Conservation (phyloP, 208 protist genomes). For the Acanthamoeba healyi region DNA sequence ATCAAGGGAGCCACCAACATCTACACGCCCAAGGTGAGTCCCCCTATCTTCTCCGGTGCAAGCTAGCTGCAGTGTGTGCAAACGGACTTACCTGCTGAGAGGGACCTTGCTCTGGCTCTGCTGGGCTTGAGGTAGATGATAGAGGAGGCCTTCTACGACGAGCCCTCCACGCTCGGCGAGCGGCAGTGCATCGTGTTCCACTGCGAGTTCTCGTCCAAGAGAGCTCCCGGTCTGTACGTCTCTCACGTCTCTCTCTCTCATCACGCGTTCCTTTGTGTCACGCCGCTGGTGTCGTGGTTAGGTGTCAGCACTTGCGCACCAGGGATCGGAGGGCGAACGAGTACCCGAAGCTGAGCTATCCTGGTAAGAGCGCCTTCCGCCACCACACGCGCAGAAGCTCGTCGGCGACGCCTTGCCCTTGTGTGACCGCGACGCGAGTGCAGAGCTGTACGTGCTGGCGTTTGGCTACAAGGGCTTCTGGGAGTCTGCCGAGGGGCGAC, state of each 20-base stretch:
- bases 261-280: background rate
- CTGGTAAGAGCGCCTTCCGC: too few species aligned
- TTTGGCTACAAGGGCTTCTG: conserved; percentile 78
- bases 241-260: background rate
- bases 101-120: too few species aligned
- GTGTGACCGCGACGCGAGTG: too few species aligned
- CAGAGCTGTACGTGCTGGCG: conserved; percentile 78
- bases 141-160: too few species aligned
- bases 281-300: background rate
- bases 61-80: too few species aligned
- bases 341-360: conserved; percentile 69
- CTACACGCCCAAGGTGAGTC: too few species aligned
- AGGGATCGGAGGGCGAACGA: conserved; percentile 46
- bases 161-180: background rate
- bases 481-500: background rate
- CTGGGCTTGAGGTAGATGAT: too few species aligned
- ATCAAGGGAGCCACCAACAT: too few species aligned
- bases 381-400: too few species aligned
- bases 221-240: conserved; percentile 72
- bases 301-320: conserved; percentile 19
- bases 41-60: too few species aligned
- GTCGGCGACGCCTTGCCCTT: too few species aligned
- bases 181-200: conserved; percentile 74
- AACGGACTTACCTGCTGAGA: too few species aligned
- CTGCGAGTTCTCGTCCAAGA: conserved; percentile 78